Conservation (phyloP, 1,284 basidiomycete genomes). For the Ceratobasidium sp. region DNA sequence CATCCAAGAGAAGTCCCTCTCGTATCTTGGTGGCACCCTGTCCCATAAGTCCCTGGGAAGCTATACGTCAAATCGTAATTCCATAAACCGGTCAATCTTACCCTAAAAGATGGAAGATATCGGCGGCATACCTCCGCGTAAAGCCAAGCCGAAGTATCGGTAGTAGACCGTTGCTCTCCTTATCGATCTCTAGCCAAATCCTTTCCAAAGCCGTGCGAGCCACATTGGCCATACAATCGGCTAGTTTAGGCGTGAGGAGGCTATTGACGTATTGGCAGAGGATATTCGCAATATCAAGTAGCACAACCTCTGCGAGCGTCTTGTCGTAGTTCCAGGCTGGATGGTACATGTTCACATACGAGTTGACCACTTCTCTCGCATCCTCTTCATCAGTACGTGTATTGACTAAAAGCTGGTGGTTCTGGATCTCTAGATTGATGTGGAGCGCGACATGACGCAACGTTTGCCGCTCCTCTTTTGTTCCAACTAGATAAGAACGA, state of each 20-base stretch:
- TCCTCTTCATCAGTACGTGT: background rate
- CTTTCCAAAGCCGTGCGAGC: background rate
- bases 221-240: background rate
- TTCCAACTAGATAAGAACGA: constrained; percentile 1
- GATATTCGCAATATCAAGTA: background rate
- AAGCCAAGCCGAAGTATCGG: constrained; percentile 6
- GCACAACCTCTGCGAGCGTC: background rate
- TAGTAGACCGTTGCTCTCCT: constrained; percentile 2
- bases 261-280: background rate
- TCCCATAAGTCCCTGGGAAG: background rate
- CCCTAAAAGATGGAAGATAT: background rate
- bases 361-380: background rate
- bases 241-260: background rate
- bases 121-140: background rate
- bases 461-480: background rate
- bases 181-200: background rate
- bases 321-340: background rate
- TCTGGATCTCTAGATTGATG: background rate
- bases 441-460: constrained; percentile 1
- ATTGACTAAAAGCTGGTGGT: background rate
- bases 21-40: background rate
- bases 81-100: background rate
- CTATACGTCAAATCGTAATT: background rate
- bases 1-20: background rate
- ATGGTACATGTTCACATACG: constrained; percentile 1